Evolutionary conservation across 352 stramenopile species (phyloP).

Genomic region (Phytophthora fragariae): DNA sequence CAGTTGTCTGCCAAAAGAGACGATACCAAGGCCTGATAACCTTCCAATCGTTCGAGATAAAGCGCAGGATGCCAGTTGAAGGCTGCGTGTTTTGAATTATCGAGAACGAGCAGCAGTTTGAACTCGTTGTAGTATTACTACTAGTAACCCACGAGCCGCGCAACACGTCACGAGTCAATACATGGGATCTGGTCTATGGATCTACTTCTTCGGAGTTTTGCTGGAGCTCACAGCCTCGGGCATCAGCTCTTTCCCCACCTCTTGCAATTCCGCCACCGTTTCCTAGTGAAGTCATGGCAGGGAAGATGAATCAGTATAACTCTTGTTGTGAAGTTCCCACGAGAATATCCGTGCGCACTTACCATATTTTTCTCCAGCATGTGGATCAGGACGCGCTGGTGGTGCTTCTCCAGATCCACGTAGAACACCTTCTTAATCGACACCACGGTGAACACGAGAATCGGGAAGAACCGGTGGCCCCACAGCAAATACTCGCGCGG

Average conservation of each 20-base stretch:
- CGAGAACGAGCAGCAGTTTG: not conserved
- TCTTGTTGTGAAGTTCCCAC: not conserved
- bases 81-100: not conserved
- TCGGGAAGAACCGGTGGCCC: conserved; percentile 62
- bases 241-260: conserved; percentile 31
- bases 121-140: too few species aligned
- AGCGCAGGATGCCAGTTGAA: not conserved
- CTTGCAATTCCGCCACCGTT: conserved; percentile 39
- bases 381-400: conserved; percentile 48
- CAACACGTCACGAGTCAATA: not conserved
- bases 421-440: conserved; percentile 64
- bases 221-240: conserved; percentile 20
- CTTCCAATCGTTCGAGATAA: conserved; percentile 31
- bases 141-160: not conserved
- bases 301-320: not conserved
- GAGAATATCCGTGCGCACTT: not conserved
- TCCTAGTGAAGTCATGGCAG: conserved; percentile 24
- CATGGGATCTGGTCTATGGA: not conserved
- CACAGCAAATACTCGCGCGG: conserved; percentile 69
- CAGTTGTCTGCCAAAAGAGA: conserved; percentile 35
- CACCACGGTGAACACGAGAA: conserved; percentile 51
- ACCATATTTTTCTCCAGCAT: conserved; percentile 69
- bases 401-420: conserved; percentile 70
- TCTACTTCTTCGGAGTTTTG: conserved; percentile 26
- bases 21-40: conserved; percentile 32